A percentile compares a stretch with the other conserved stretches of the same genome.
Conservation (phyloP, 805 yeast genomes). For the Groenewaldozyma tartarivorans region DNA sequence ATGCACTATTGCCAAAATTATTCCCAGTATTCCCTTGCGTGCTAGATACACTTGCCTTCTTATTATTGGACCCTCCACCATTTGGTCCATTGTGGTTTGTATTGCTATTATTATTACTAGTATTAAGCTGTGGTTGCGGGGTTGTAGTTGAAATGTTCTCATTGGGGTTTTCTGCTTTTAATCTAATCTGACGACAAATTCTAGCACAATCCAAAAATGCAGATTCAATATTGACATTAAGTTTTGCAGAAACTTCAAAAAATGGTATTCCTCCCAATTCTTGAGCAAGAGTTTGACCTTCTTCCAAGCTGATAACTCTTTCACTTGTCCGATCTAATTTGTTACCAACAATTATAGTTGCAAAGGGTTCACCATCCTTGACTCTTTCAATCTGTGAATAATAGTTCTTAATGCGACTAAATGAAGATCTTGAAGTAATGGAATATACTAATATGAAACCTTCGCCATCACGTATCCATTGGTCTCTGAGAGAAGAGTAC, state of each 20-base stretch:
- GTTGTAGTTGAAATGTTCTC: neutral
- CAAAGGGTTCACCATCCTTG: slow-evolving; percentile 43
- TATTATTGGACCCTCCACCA: too few relatives aligned
- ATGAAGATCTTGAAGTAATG: slow-evolving; percentile 74
- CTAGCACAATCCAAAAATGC: slow-evolving; percentile 58
- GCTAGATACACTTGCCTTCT: too few relatives aligned
- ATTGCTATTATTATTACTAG: too few relatives aligned
- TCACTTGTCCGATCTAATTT: slow-evolving; percentile 70
- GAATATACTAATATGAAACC: slow-evolving; percentile 86
- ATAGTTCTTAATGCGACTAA: slow-evolving; percentile 75
- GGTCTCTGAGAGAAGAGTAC: slow-evolving; percentile 64
- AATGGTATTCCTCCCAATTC: slow-evolving; percentile 50
- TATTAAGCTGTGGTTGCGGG: neutral
- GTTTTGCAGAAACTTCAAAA: slow-evolving; percentile 90
- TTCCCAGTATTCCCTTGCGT: too few relatives aligned
- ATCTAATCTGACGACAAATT: slow-evolving; percentile 66
- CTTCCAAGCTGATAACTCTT: slow-evolving; percentile 71
- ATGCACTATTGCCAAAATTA: too few relatives aligned
- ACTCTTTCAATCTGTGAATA: slow-evolving; percentile 72
- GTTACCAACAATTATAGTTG: slow-evolving; percentile 84
- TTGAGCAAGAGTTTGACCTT: slow-evolving; percentile 71
- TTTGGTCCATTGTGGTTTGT: too few relatives aligned
- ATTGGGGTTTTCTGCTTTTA: slow-evolving; percentile 17
- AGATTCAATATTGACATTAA: slow-evolving; percentile 78
- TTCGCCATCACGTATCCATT: slow-evolving; percentile 90